Evolutionary conservation across 352 stramenopile genomes (phyloP), one percentile per base, ranked within the genome.

Genomic region (Phytophthora megakarya): DNA sequence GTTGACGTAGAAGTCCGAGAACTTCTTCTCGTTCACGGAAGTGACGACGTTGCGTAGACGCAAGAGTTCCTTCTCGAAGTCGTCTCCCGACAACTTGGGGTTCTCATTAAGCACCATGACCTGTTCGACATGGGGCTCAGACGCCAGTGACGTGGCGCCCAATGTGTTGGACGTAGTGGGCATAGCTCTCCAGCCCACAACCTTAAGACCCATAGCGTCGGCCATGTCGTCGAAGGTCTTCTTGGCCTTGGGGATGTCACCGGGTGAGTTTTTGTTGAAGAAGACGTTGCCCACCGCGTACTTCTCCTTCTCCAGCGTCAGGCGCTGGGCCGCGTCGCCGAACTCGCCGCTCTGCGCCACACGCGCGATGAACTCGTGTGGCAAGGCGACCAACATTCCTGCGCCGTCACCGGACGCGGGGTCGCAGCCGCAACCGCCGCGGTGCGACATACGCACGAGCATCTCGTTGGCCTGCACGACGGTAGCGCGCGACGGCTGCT

Each of bases 401-500:
- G 76, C 76, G 43, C 73, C 92, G 72, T 98, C 93, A 43, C 95
- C 96, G 21, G 90, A 98, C 50, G 93, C 95, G 12, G 96, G 94
- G 72, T 98, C 96, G 67, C 96, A 99, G 45, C 96, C 97, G 63
- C 96, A 98, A 52, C 95, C 96, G 43, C 96, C 83, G 49, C 96
- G 80, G 81, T 99, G 97, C 43, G 88, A 96, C 96, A 99, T 99
- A 26, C 96, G 88, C 60, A 98, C 90, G 26, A 99, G 86, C 96
- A 99, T 99, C 72, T 98, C 93, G 78, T 98, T 98, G 19, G 96
- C 95, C 72, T 98, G 88, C 25, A 97, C 81, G 19, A 99, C 95
- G 26, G 82, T 96, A 49, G 88, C 80, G 38, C 95, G 84, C 60
- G 86, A 97, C 22, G 91, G 81, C 53, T 97, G 70, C 51, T 93